Base-by-base conservation (phyloP, 768 basidiomycete genomes). In the Tubosaeta sp. region DNA sequence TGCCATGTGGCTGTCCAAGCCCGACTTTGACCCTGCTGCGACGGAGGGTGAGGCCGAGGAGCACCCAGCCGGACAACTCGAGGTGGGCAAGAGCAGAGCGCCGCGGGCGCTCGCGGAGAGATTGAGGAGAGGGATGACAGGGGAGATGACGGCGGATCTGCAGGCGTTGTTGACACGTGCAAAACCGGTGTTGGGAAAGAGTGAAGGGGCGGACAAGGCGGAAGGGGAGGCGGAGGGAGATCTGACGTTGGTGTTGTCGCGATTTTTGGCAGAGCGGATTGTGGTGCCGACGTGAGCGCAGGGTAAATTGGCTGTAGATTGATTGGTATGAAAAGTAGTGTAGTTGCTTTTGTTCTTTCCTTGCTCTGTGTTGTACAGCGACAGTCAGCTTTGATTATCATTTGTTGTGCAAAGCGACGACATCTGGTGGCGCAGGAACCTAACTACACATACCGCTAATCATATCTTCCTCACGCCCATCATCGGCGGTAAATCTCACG, bases 141-240 rank as follows among this genome's bases (percentile, higher is more conserved):
- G 85, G 2, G 89, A 91, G 71, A 82, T 91, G 78, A 83, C 82
- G 37, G 76, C 77, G 1, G 90, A 91, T 65, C 57, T 91, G 54
- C 82, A 85, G 62, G 72, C 79, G 5, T 65, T 91, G 59, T 51
- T 91, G 68, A 80, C 69, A 53, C 88, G 82, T 59, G 77, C 86
- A 13, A 83, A 81, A 58, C 78, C 83, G 1, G 67, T 88, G 33
- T 69, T 91, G 25, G 75, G 71, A 13, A 86, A 87, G 65, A 81
- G 81, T 59, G 73, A 81, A 53, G 68, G 80, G 39, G 56, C 79
- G 51, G 79, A 74, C 31, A 75, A 73, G 46, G 34, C 43, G 27
- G 59, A 32, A 11, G n/a, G 22, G 12, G 22, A 47, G 45, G 65
- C 70, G 32, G 68, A 66, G 11, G 72, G 79, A 19, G 84, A 90